Evolutionary conservation across 1,284 basidiomycete species (phyloP), one percentile per base, ranked within the genome.

Genomic region (Leccinum angustisporum): DNA sequence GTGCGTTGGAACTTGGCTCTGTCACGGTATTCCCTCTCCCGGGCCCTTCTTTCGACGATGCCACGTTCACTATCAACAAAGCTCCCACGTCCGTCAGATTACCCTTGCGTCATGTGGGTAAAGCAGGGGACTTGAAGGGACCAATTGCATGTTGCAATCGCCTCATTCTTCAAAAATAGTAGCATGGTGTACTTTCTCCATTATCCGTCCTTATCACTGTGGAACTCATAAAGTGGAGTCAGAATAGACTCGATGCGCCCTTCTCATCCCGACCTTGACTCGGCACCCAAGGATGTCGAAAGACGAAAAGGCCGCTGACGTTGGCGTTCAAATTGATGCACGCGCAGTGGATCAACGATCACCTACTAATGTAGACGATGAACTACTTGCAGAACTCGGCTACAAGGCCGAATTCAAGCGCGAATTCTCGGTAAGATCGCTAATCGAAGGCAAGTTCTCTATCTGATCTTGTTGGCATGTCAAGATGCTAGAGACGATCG

Each of bases 361-460:
- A 21, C 46, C 38, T n/a, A 40, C 46, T 14, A 79, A 79, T 59
- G 78, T 77, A n/a, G 86, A 88, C 67, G 77, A 87, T 69, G 78
- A 71, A 3, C 76, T 83, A 38, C 83, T 91, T 36, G 87, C 88
- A 13, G 75, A 82, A 62, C 80, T 91, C 34, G 90, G 90, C 1
- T 92, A 92, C 75, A 90, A 82, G 77, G 81, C 83, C 69, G 88
- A 90, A 72, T 92, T 92, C 74, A 86, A 79, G 68, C 83, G 90
- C 56, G 88, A 91, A 72, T 92, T 92, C 70, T 88, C 88, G 62
- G 87, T 90, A 18, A 48, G 46, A 48, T 48, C 18, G 1, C 8
- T 21, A 11, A 48, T 48, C 18, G 11, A 11, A 6, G 10, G 7
- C 18, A 7, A 4, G 1, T 48, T 48, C 18, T 48, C 10, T 3